Percentiles rank a stretch among this genome's conserved stretches.
Conservation (phyloP, 257 asterid genomes). For the Scutellaria barbata region DNA sequence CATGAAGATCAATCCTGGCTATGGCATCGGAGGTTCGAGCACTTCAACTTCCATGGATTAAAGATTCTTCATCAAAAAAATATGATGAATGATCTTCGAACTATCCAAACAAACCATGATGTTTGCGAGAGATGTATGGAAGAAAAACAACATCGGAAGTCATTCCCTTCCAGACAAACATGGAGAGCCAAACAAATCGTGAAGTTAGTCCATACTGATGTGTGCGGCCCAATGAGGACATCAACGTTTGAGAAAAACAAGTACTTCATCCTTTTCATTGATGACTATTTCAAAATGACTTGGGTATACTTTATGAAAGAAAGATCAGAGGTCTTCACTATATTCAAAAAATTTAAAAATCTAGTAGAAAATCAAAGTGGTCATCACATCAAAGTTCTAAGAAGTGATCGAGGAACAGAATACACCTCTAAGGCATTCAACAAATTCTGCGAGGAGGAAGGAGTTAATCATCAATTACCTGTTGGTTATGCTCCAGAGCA, state of each 20-base stretch:
- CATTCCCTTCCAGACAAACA: background rate
- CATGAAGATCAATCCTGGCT: no score
- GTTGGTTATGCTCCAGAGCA: background rate
- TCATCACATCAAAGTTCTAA: background rate
- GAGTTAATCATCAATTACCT: background rate
- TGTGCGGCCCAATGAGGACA: background rate
- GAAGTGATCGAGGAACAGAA: background rate
- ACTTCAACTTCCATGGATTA: no score
- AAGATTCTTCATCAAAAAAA: no score
- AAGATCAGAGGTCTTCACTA: background rate
- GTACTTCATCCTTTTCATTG: background rate
- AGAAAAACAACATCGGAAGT: background rate
- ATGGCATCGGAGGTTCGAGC: no score
- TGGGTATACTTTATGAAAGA: background rate
- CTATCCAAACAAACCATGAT: background rate
- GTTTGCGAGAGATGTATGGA: background rate
- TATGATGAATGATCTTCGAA: background rate
- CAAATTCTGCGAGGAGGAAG: background rate
- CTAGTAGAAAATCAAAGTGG: background rate
- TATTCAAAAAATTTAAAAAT: no score
- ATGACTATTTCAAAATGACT: background rate
- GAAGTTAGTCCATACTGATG: background rate
- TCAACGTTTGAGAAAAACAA: no score
- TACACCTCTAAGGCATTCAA: background rate
- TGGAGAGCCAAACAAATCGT: background rate